Evolutionary conservation across 306 rosid species (phyloP), one percentile per base, ranked within the genome.

Genomic region (Dryas alaskensis): DNA sequence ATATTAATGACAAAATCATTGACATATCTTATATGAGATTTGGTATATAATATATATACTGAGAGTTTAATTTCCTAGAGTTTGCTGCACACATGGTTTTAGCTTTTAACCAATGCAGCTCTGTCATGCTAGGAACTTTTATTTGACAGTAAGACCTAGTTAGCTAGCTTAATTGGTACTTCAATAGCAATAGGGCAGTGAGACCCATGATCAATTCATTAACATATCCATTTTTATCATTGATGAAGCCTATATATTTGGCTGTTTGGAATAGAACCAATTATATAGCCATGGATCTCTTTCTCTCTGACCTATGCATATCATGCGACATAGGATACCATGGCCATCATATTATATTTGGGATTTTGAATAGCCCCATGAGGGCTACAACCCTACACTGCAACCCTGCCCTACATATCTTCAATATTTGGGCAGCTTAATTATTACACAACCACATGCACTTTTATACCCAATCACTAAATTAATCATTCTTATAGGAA

Each of bases 371-470:
- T 73, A 37, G 69, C 60, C 69, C 69, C 37, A 47, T 6, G 60
- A 14, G 69, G 65, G 65, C 70, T 69, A 51, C 40, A 50, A 60
- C 17, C 55, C 60, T 54, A 14, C 4, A 1, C 10, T 65, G 25
- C 17, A 47, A 65, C 25, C 60, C 60, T 76, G 10, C 60, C 60
- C 46, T 60, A 22, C 49, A 45, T 17, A 19, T 22, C 2, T 11
- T 59, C 19, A 8, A n/a, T 47, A 37, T 16, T 44, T 62, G 25
- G 68, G 60, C 25, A 53, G 16, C 63, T 53, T 48, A 67, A 7
- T 48, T 57, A 66, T 16, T 58, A 42, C 49, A 71, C 45, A 72
- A 52, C 76, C 81, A 72, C 81, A 73, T 76, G 81, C 67, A 66
- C 67, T 72, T 43, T 45, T 60, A 37, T 50, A 67, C 53, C 45